A percentile compares a stretch with the other conserved stretches of the same genome.
These are phyloP conservation scores for Tuber microsphaerosporum DNA, from an alignment of 495 filamentous ascomycete species.

Conservation along the genomic window DNA sequence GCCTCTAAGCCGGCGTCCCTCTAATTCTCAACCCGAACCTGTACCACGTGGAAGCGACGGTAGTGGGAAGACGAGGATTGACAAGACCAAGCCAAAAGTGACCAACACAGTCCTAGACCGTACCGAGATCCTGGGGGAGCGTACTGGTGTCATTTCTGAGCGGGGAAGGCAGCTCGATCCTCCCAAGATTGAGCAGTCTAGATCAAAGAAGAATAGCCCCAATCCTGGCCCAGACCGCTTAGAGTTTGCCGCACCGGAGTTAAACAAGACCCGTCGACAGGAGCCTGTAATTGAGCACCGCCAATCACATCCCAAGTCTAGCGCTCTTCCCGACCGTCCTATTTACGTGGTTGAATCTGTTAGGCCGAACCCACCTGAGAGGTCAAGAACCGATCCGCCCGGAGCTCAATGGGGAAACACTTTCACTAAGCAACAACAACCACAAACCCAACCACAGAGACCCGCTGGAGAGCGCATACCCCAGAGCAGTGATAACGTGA, in stretches of 20 bases:
- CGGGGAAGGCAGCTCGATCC: conserved; percentile 31
- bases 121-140: conserved; percentile 29
- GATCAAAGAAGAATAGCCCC: conserved; percentile 30
- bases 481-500: background rate
- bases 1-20: conserved; percentile 17
- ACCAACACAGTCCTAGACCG: conserved; percentile 32
- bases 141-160: conserved; percentile 6
- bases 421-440: conserved; percentile 16
- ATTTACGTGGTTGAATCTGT: conserved; percentile 38
- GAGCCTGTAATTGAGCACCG: conserved; percentile 15
- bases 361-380: conserved; percentile 29
- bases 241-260: conserved; percentile 13
- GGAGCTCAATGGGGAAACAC: conserved; percentile 29
- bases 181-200: conserved; percentile 23
- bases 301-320: conserved; percentile 13
- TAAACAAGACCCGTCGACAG: conserved; percentile 18
- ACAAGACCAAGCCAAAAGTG: conserved; percentile 27
- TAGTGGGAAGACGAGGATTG: conserved; percentile 29
- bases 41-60: conserved; percentile 32
- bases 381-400: conserved; percentile 25
- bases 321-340: conserved; percentile 31
- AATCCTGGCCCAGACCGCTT: conserved; percentile 28
- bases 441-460: background rate
- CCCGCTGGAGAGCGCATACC: background rate
- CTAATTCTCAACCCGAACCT: conserved; percentile 30